Conservation (phyloP, 495 filamentous ascomycete genomes). For the Terfezia boudieri region DNA sequence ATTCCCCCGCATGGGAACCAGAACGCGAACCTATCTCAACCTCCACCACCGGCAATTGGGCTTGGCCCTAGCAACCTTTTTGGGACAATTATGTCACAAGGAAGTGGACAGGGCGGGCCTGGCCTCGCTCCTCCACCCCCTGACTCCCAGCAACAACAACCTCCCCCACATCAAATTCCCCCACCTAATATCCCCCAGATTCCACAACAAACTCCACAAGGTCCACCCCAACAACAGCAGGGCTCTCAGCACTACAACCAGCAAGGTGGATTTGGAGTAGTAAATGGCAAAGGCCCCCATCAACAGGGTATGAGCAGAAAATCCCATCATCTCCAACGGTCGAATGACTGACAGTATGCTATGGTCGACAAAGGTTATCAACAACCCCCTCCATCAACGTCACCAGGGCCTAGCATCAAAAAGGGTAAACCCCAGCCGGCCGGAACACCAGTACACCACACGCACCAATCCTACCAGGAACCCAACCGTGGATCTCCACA, state of each 20-base stretch:
- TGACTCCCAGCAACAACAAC: conserved; percentile 8
- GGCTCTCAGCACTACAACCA: conserved; percentile 37
- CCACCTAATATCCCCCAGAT: conserved; percentile 31
- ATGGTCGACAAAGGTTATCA: conserved; percentile 4
- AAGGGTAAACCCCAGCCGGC: conserved; percentile 6
- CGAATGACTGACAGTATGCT: not conserved
- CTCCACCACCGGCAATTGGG: conserved; percentile 68
- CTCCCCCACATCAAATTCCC: conserved; percentile 16
- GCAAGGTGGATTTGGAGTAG: conserved; percentile 8
- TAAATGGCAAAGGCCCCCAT: not conserved
- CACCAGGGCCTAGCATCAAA: conserved; percentile 22
- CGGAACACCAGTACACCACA: conserved; percentile 24
- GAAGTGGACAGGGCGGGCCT: conserved; percentile 59
- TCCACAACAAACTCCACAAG: conserved; percentile 36
- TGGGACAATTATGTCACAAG: conserved; percentile 84
- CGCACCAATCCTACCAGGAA: conserved; percentile 23
- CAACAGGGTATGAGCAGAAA: not conserved
- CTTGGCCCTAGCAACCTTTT: conserved; percentile 82
- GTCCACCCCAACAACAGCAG: conserved; percentile 39
- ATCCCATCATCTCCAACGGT: too few species aligned
- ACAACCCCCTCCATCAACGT: conserved; percentile 25
- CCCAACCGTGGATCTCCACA: conserved; percentile 56
- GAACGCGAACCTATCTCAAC: conserved; percentile 57
- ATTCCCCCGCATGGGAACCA: conserved; percentile 42
- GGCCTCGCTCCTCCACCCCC: conserved; percentile 56